Evolutionary conservation across 2,329 filamentous ascomycete species (phyloP).

Genomic region (Aspergillus spinulosporus): DNA sequence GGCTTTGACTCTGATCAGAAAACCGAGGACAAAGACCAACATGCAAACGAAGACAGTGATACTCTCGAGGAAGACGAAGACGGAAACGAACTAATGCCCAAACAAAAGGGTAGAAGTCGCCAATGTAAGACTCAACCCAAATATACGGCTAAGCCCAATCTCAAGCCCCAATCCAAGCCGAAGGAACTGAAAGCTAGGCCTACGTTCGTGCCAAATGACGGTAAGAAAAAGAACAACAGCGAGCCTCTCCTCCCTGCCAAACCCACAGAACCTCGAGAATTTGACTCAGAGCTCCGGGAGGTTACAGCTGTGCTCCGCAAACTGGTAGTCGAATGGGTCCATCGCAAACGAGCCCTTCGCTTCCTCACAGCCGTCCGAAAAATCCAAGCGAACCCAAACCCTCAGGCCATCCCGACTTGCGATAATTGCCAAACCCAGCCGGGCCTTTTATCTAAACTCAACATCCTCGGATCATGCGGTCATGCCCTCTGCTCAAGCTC

Average conservation of each 20-base stretch:
- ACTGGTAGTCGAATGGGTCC: constrained; percentile 26
- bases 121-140: neutral
- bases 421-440: constrained; percentile 33
- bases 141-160: neutral
- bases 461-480: constrained; percentile 52
- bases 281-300: constrained; percentile 23
- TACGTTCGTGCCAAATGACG: neutral
- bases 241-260: constrained; percentile 10
- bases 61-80: neutral
- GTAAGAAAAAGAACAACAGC: neutral
- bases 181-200: neutral
- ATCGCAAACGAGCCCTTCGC: constrained; percentile 26
- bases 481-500: constrained; percentile 52
- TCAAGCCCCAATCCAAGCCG: neutral
- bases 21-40: neutral
- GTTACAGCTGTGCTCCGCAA: constrained; percentile 22
- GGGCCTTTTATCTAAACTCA: constrained; percentile 33
- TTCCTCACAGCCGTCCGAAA: constrained; percentile 25
- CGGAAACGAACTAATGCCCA: neutral
- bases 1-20: neutral
- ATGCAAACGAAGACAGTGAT: neutral
- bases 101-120: neutral
- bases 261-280: constrained; percentile 19
- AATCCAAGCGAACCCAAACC: constrained; percentile 19
- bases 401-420: constrained; percentile 27